Conservation (phyloP, 371 early-diverging fungal species). For the Actinomortierella wolfii region DNA sequence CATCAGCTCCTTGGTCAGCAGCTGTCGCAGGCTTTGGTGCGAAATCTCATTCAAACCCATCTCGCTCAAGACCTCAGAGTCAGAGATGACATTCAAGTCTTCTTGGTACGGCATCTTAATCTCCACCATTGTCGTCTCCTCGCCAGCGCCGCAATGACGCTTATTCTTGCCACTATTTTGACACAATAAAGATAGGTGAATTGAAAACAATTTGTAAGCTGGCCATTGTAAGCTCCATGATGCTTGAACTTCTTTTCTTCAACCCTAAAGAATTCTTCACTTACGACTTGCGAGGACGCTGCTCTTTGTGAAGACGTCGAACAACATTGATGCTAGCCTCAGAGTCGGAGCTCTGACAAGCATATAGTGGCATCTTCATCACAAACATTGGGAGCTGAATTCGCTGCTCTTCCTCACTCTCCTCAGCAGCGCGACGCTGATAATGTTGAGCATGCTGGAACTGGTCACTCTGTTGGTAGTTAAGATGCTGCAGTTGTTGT, state of each 20-base stretch:
- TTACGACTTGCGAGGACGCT: constrained; percentile 15
- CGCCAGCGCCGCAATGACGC: constrained; percentile 11
- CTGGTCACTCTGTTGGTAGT: too few species aligned
- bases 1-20: constrained; percentile 19
- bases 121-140: constrained; percentile 25
- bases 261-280: too few species aligned
- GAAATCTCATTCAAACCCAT: constrained; percentile 26
- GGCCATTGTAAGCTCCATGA: too few species aligned
- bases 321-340: constrained; percentile 35
- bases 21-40: constrained; percentile 11
- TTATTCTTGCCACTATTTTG: constrained; percentile 16
- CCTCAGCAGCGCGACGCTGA: too few species aligned
- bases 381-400: constrained; percentile 28
- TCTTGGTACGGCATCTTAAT: constrained; percentile 36
- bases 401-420: constrained; percentile 2
- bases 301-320: constrained; percentile 20
- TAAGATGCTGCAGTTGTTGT: too few species aligned
- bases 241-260: too few species aligned
- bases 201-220: too few species aligned
- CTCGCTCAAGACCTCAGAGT: constrained; percentile 35
- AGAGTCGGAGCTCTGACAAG: constrained; percentile 38
- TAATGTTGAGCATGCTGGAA: too few species aligned
- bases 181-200: background rate
- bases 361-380: constrained; percentile 26
- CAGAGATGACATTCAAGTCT: constrained; percentile 33